Evolutionary conservation across 768 basidiomycete genomes (phyloP), one percentile per base, ranked within the genome.

Genomic region (Butyriboletus loyo): DNA sequence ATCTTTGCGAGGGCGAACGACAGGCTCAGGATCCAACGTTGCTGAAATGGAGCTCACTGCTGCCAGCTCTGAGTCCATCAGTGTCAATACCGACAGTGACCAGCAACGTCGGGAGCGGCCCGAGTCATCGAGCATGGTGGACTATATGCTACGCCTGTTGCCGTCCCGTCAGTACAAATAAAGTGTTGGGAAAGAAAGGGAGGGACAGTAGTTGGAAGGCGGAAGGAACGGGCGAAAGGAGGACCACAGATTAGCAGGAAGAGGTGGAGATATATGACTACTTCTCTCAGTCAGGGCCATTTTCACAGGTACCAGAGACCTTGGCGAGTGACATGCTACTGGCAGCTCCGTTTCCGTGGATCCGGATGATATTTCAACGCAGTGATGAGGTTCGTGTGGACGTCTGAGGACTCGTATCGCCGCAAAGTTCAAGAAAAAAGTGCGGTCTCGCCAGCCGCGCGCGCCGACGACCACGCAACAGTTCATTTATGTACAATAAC

Each of bases 171-270:
- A 21, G 44, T 27, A 14, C 14, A 47, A 40, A 32, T 27, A 27
- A 28, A 25, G 27, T 1, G 31, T 27, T 19, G 25, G n/a, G 40
- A 38, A 30, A 24, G 27, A 54, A 56, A 54, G 54, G 2, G 54
- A 64, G 46, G 32, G 60, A 52, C 54, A 28, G 50, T 38, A 58
- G 63, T 56, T 51, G 50, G 55, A 46, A 49, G 42, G n/a, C 8
- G 28, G 27, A 50, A 55, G 40, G 43, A 44, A 25, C 13, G 49
- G 37, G 47, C 1, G 32, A 32, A 54, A 55, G 39, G n/a, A 50
- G n/a, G 43, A 32, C 2, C 35, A 32, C 17, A n/a, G 30, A 1
- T 22, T 35, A 50, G 39, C 27, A n/a, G 36, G 31, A 44, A 48
- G 32, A 28, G 28, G 7, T 38, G 21, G 24, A 28, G 38, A 36